Evolutionary conservation across 371 early-diverging fungal genomes (phyloP), one percentile per base, ranked within the genome.

Genomic region (Actinomortierella ambigua): DNA sequence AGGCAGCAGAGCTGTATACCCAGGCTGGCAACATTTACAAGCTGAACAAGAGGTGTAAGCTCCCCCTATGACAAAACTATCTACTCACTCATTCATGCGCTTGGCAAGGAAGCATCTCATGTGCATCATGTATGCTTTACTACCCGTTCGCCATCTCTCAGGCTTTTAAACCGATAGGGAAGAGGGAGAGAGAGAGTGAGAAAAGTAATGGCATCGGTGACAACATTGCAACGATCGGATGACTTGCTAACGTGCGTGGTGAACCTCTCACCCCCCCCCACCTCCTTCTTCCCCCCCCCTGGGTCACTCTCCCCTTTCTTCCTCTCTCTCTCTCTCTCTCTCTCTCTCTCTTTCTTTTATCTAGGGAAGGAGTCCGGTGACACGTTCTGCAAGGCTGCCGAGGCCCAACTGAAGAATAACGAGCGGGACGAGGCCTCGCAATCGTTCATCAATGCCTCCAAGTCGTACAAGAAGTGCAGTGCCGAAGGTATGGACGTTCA

Each of bases 321-420:
- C 11, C 11, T 34, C 11, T 4, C 34, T 6, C 11, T 34, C 34
- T 11, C 34, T 34, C 11, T 6, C 53, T 20, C 55, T 20, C 34
- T 44, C 18, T 52, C 44, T 48, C 43, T 49, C 23, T 26, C 23
- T 40, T 44, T 41, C 23, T 18, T 26, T 22, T 48, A 18, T 34
- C 17, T 73, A 93, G 93, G 93, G 94, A 88, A 88, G 59, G 95
- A 96, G 65, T 94, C 97, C 20, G 98, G 97, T 47, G 93, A 95
- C 57, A 91, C 96, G 1, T 96, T 90, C 77, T 65, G 85, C 53
- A 85, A 88, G 57, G 92, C 94, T 29, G 97, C 96, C 0, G 85
- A 89, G 43, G 82, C 87, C 71, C 85, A 88, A 46, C 77, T 90
- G 53, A 69, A 84, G 59, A 68, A 84, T 42, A 75, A 80, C 26